Conservation (phyloP, 768 basidiomycete species). For the Coprinopsis marcescibilis region DNA sequence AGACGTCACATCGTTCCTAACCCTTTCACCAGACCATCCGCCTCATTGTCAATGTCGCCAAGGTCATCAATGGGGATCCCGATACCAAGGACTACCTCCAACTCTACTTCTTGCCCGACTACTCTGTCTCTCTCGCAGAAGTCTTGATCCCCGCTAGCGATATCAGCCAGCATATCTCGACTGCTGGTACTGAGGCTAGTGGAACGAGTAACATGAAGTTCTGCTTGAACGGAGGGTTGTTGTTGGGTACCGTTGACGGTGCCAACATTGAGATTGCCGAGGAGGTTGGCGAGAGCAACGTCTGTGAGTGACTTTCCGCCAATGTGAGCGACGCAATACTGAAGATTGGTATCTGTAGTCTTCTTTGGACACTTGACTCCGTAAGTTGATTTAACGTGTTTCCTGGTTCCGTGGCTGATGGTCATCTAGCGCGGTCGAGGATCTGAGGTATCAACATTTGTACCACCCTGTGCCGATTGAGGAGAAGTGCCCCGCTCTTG, state of each 20-base stretch:
- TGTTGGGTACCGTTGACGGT: constrained; percentile 89
- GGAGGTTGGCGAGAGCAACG: constrained; percentile 87
- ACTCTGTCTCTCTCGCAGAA: constrained; percentile 80
- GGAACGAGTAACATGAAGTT: constrained; percentile 88
- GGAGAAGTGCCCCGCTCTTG: constrained; percentile 77
- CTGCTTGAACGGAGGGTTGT: constrained; percentile 83
- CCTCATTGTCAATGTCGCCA: constrained; percentile 88
- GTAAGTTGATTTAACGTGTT: constrained; percentile 19
- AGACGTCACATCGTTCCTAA: constrained; percentile 9
- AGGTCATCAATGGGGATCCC: constrained; percentile 74
- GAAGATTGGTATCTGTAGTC: no score
- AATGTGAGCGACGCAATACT: no score
- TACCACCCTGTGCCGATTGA: constrained; percentile 81
- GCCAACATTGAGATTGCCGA: constrained; percentile 97
- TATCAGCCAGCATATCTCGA: constrained; percentile 94
- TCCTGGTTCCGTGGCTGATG: neutral
- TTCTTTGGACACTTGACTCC: constrained; percentile 89
- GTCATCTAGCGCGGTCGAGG: constrained; percentile 60
- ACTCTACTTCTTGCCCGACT: constrained; percentile 95
- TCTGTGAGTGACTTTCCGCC: constrained; percentile 54
- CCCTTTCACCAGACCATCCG: constrained; percentile 61
- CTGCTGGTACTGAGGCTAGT: constrained; percentile 89
- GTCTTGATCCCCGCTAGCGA: constrained; percentile 89
- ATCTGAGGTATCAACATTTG: constrained; percentile 77
- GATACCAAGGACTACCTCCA: constrained; percentile 84